Evolutionary conservation across 176 grass and related monocot species (phyloP), one percentile per base, ranked within the genome.

Genomic region (Aegilops speltoides): DNA sequence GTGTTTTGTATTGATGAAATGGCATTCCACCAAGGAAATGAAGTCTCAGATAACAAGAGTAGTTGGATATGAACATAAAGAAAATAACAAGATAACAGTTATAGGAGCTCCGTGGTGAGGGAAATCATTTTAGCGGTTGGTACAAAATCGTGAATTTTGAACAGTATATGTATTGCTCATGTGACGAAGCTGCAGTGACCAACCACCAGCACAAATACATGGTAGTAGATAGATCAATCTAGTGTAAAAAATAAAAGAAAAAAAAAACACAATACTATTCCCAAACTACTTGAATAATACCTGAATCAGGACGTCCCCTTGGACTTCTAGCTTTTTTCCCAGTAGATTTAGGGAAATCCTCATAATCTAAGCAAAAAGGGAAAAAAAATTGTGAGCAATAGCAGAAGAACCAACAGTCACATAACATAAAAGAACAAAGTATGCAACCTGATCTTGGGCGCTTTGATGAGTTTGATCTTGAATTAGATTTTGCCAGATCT

Each of bases 401-500:
- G 85, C 3, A 34, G 3, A 64, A 77, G 34, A 61, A 32, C 76
- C 5, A 59, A 40, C 20, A 84, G 43, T 9, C 68, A 71, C 33
- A 76, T 19, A 36, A 59, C 73, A 34, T n/a, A 65, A 7, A 76
- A 36, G 41, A 48, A 78, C 68, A 32, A 68, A 70, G 17, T 34
- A 63, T 1, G 15, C 16, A 82, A 98, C 97, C 97, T 89, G 89
- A 60, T 90, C 97, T 94, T 11, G 91, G 59, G 15, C 90, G 97
- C 91, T 98, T 98, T 40, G 48, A 52, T 52, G 48, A 52, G 48
- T 16, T 52, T 52, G 87, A 89, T 84, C 88, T 98, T 20, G 97
- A 96, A 77, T 98, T 98, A 38, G 94, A 93, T 72, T 93, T 98
- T 69, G 97, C 97, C 43, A 98, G 94, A 86, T 98, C 90, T 36